Evolutionary conservation across 306 rosid species (phyloP).

Genomic region (Vigna trinervia): DNA sequence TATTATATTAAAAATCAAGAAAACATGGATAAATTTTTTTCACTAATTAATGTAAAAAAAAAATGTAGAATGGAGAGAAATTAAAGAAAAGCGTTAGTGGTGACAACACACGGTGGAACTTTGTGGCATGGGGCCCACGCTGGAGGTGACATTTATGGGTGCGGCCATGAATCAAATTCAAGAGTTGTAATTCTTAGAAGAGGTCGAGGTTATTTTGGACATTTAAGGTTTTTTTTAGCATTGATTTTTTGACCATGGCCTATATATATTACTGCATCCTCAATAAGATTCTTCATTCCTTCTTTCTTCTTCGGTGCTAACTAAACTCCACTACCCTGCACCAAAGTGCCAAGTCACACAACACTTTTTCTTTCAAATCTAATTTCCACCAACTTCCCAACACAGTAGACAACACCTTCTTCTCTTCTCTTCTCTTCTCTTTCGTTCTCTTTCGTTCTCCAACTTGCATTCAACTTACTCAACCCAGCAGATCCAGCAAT

Average conservation of each 20-base stretch:
- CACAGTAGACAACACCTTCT: neutral
- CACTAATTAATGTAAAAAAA: no score
- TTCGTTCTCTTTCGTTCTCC: neutral
- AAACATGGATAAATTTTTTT: no score
- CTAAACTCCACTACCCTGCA: neutral
- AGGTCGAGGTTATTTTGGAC: neutral
- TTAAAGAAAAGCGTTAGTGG: no score
- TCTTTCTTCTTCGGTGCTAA: neutral
- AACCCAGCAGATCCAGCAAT: neutral
- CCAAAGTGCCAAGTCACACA: neutral
- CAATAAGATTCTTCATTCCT: neutral
- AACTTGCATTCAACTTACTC: neutral
- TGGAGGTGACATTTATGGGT: neutral
- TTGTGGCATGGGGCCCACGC: neutral
- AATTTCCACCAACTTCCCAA: neutral
- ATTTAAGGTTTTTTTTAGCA: neutral
- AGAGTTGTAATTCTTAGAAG: neutral
- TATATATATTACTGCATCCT: neutral
- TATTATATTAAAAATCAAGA: no score
- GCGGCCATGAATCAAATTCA: neutral
- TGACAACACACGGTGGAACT: neutral
- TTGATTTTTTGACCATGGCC: neutral
- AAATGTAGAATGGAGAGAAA: no score
- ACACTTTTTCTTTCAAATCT: neutral
- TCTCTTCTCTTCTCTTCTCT: neutral